Evolutionary conservation across 2,329 filamentous ascomycete genomes (phyloP).

Genomic region (Cladobotryum protrusum): DNA sequence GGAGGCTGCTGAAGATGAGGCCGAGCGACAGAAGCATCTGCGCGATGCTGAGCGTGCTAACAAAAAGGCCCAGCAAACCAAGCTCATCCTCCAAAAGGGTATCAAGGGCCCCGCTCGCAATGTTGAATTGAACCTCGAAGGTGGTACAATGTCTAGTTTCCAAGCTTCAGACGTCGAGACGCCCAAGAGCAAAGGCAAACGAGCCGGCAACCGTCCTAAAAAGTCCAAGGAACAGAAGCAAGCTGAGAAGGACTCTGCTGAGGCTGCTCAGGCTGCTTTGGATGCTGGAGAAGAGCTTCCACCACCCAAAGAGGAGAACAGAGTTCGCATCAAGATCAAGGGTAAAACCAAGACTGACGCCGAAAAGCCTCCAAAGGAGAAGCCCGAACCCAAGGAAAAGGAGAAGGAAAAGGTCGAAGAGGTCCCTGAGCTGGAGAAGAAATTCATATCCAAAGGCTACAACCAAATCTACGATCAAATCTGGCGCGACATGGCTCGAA

Average conservation of each 20-base stretch:
- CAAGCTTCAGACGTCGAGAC: slow-evolving; percentile 57
- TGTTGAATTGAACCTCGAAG: slow-evolving; percentile 74
- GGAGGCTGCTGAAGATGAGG: slow-evolving; percentile 70
- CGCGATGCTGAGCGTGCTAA: slow-evolving; percentile 84
- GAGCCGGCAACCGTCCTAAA: slow-evolving; percentile 65
- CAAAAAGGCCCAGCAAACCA: slow-evolving; percentile 88
- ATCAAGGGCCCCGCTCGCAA: slow-evolving; percentile 69
- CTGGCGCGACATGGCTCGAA: slow-evolving; percentile 88
- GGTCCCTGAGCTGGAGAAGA: slow-evolving; percentile 50
- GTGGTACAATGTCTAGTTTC: slow-evolving; percentile 80
- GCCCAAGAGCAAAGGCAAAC: slow-evolving; percentile 44
- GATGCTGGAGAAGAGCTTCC: slow-evolving; percentile 69
- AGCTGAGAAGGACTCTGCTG: slow-evolving; percentile 74
- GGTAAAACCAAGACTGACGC: slow-evolving; percentile 38
- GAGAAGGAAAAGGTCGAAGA: slow-evolving; percentile 49
- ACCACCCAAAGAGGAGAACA: slow-evolving; percentile 46
- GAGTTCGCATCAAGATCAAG: slow-evolving; percentile 61
- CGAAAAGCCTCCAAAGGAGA: slow-evolving; percentile 35
- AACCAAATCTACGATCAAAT: slow-evolving; percentile 97
- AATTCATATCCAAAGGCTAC: slow-evolving; percentile 84
- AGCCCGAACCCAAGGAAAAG: slow-evolving; percentile 36
- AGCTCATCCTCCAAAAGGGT: slow-evolving; percentile 78
- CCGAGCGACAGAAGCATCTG: slow-evolving; percentile 72
- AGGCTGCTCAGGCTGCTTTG: slow-evolving; percentile 77
- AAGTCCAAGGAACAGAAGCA: slow-evolving; percentile 87